Conservation (phyloP, 73 alveolate genomes). For the Uronychia setigera region DNA sequence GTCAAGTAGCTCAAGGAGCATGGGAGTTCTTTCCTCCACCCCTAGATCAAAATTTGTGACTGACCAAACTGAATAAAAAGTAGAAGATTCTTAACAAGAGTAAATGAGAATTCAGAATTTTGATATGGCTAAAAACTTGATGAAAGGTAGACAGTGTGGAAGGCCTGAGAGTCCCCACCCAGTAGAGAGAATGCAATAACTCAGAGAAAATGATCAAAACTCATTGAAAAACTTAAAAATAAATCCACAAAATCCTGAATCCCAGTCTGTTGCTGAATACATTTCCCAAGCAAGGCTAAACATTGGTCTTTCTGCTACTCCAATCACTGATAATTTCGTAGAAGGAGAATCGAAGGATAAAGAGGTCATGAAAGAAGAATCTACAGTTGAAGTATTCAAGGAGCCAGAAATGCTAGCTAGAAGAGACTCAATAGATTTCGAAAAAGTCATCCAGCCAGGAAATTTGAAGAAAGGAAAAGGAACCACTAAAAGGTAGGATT, state of each 20-base stretch:
- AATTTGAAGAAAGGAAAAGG: not conserved
- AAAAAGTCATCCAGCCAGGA: not conserved
- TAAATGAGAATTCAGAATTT: not conserved
- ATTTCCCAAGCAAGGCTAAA: not conserved
- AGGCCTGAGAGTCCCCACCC: constrained; percentile 16
- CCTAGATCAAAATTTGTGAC: not conserved
- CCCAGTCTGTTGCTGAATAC: not conserved
- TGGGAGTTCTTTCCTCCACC: not conserved
- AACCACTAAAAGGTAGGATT: not conserved
- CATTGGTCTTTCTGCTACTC: not conserved
- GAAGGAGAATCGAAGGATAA: not conserved
- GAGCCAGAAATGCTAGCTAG: not conserved
- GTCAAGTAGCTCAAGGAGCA: too few relatives aligned
- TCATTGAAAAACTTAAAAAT: not conserved
- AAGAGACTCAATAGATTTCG: not conserved
- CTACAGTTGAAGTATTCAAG: not conserved
- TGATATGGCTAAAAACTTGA: constrained; percentile 18
- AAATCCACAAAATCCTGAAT: too few relatives aligned
- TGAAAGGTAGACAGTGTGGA: constrained; percentile 38
- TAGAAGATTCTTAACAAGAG: not conserved
- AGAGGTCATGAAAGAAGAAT: not conserved
- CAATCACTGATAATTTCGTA: not conserved
- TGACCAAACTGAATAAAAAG: not conserved
- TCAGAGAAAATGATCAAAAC: not conserved
- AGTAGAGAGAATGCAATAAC: not conserved